phyloP scores from a whole-genome alignment of 2,329 filamentous ascomycete genomes.

The Stemphylium beticola region DNA sequence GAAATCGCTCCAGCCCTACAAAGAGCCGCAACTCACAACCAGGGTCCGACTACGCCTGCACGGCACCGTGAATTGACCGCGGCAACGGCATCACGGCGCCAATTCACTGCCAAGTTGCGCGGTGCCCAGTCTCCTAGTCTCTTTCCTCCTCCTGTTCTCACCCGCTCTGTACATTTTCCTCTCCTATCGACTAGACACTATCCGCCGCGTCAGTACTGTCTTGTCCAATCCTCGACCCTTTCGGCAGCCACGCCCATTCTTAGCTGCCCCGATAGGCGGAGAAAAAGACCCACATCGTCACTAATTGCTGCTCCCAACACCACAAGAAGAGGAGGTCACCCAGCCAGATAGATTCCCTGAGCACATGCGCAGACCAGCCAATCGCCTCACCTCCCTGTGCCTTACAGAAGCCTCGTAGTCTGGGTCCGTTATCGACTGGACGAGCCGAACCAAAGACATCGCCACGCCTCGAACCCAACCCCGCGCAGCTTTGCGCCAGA shows the following conservation, averaged over 20 bases:
- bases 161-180: conserved; percentile 3
- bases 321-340: conserved; percentile 16
- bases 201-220: conserved; percentile 13
- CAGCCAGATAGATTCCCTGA: conserved; percentile 26
- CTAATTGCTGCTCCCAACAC: conserved; percentile 20
- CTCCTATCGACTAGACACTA: not conserved
- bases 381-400: conserved; percentile 16
- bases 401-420: conserved; percentile 20
- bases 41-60: conserved; percentile 7
- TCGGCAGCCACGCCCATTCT: conserved; percentile 23
- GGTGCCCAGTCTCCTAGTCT: not conserved
- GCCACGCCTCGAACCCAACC: conserved; percentile 29
- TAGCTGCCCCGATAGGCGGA: conserved; percentile 22
- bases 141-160: not conserved
- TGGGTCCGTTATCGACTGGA: conserved; percentile 12
- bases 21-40: conserved; percentile 10
- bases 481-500: conserved; percentile 20
- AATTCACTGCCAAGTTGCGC: conserved; percentile 7
- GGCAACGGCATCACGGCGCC: conserved; percentile 12
- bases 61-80: conserved; percentile 12
- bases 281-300: conserved; percentile 24
- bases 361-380: conserved; percentile 31
- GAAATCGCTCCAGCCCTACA: conserved; percentile 6
- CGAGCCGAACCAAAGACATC: conserved; percentile 10
- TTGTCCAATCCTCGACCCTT: conserved; percentile 22